Evolutionary conservation across 345 rosid species (phyloP).

Genomic region (Ceriops zippeliana): DNA sequence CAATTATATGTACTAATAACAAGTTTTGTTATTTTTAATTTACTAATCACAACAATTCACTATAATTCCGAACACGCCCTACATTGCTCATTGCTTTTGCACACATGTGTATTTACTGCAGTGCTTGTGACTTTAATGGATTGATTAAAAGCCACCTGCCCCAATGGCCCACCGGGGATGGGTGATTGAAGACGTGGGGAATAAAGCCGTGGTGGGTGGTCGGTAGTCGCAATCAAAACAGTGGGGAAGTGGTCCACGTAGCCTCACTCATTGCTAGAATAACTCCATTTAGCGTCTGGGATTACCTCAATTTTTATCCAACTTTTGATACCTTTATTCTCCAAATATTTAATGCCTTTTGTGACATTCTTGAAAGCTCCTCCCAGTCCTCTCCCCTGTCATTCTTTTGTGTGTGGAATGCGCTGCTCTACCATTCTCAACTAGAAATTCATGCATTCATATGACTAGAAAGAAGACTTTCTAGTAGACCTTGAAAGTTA

Average conservation of each 20-base stretch:
- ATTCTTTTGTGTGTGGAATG: too few relatives aligned
- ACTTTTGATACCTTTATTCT: background rate
- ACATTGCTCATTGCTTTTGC: too few relatives aligned
- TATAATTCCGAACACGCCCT: too few relatives aligned
- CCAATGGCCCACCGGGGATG: slow-evolving; percentile 7
- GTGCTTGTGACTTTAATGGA: too few relatives aligned
- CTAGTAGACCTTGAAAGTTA: too few relatives aligned
- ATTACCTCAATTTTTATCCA: background rate
- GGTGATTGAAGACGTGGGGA: slow-evolving; percentile 11
- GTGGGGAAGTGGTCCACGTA: background rate
- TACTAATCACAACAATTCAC: too few relatives aligned
- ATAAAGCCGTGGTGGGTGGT: background rate
- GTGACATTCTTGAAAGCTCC: slow-evolving; percentile 5
- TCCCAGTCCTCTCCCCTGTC: background rate
- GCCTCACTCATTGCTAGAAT: slow-evolving; percentile 1
- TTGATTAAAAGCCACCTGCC: slow-evolving; percentile 1
- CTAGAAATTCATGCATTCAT: background rate
- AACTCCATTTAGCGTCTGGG: background rate
- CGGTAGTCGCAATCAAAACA: slow-evolving; percentile 15
- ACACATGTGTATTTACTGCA: too few relatives aligned
- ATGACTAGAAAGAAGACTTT: too few relatives aligned
- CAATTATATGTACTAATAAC: too few relatives aligned
- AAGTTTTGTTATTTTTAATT: too few relatives aligned
- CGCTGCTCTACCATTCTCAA: too few relatives aligned
- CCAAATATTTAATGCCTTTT: background rate